Conservation (phyloP, 169 alveolate species). For the Eimeria tenella region DNA sequence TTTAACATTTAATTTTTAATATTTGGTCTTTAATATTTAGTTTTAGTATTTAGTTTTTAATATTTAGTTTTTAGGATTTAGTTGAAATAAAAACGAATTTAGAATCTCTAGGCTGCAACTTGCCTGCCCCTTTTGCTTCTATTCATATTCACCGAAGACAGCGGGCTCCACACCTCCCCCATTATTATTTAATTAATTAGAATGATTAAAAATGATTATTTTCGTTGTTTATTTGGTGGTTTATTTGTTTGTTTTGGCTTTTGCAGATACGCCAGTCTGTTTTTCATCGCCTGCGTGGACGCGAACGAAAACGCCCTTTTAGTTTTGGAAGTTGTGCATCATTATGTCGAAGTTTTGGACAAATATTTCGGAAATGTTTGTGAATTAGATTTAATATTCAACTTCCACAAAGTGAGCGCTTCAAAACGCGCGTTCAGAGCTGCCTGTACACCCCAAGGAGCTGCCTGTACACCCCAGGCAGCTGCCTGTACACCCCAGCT, state of each 20-base stretch:
- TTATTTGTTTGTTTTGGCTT: background rate
- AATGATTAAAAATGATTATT: no score
- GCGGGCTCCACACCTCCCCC: no score
- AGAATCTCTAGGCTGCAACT: no score
- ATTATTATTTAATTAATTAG: no score
- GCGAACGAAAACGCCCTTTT: conserved; percentile 97
- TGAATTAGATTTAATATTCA: conserved; percentile 99
- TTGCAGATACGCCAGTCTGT: conserved; percentile 97
- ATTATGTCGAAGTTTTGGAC: conserved; percentile 98
- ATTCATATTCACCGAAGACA: no score
- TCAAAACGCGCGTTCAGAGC: background rate
- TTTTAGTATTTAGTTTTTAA: no score
- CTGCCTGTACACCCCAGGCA: background rate
- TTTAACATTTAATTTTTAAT: no score
- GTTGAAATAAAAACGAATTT: no score
- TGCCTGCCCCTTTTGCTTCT: no score
- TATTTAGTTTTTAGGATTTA: no score
- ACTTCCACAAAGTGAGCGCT: conserved; percentile 95
- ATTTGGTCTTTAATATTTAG: no score
- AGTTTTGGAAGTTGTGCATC: conserved; percentile 97
- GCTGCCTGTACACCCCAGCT: background rate
- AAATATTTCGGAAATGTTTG: conserved; percentile 99
- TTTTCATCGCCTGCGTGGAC: conserved; percentile 97
- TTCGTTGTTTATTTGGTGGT: background rate
- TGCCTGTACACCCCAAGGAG: background rate